Percentiles rank a stretch among this genome's conserved stretches.
Evolutionary conservation across 345 rosid genomes (phyloP).

Genomic region (Stellera chamaejasme): DNA sequence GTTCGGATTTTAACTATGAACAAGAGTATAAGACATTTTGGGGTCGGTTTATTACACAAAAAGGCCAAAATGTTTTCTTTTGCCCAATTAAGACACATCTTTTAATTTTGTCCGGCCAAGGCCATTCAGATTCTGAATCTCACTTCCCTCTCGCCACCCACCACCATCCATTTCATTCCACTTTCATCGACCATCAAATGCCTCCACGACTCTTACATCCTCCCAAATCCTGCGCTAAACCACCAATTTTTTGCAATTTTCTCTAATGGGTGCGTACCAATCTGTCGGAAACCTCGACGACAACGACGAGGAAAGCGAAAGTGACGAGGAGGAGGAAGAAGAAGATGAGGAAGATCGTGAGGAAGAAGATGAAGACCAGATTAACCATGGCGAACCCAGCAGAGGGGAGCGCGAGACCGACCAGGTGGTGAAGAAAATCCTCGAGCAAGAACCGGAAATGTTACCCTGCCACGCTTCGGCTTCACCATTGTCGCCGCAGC

Average conservation of each 20-base stretch:
- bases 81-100: too few species aligned
- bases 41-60: too few species aligned
- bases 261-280: slow-evolving; percentile 53
- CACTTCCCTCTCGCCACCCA: not conserved
- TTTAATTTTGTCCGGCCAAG: too few species aligned
- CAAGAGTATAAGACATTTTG: too few species aligned
- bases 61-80: too few species aligned
- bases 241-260: not conserved
- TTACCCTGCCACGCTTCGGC: slow-evolving; percentile 77
- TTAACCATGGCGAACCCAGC: slow-evolving; percentile 16
- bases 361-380: slow-evolving; percentile 22
- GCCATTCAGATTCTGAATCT: too few species aligned
- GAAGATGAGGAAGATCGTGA: slow-evolving; percentile 23
- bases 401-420: slow-evolving; percentile 21
- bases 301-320: slow-evolving; percentile 22
- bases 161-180: too few species aligned
- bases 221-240: not conserved
- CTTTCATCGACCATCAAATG: too few species aligned
- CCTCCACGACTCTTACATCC: not conserved
- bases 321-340: slow-evolving; percentile 35
- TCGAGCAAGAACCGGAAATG: slow-evolving; percentile 81
- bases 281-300: slow-evolving; percentile 32
- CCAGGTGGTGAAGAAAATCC: slow-evolving; percentile 52
- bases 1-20: too few species aligned
- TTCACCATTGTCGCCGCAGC: slow-evolving; percentile 86